Evolutionary conservation across 2,329 filamentous ascomycete genomes (phyloP).

Genomic region (Pezicula rhizophila): DNA sequence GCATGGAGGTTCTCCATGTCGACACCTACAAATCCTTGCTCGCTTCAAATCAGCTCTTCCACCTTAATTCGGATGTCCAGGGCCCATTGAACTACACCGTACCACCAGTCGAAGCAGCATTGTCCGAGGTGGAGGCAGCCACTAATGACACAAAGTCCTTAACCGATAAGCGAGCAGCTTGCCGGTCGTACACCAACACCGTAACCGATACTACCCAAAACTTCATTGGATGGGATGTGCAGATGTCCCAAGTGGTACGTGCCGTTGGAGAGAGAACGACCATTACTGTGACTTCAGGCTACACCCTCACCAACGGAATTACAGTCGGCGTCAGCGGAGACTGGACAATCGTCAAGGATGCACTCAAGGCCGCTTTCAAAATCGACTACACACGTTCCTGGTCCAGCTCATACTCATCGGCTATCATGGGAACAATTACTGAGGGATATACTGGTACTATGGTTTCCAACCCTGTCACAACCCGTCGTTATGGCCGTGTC

Average conservation of each 20-base stretch:
- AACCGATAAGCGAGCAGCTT: not conserved
- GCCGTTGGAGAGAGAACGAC: not conserved
- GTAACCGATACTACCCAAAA: not conserved
- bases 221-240: constrained; percentile 1
- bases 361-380: not conserved
- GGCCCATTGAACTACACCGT: not conserved
- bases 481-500: not conserved
- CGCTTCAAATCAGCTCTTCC: not conserved
- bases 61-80: not conserved
- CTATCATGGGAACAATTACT: not conserved
- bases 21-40: not conserved
- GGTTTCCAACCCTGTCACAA: not conserved
- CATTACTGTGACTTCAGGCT: not conserved
- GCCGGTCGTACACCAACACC: not conserved
- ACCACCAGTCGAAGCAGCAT: not conserved
- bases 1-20: not conserved
- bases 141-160: not conserved
- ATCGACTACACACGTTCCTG: not conserved
- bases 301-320: not conserved
- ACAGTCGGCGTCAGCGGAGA: not conserved
- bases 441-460: not conserved
- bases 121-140: not conserved
- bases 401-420: not conserved
- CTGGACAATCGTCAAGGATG: constrained; percentile 1
- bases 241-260: not conserved